A percentile compares a stretch with the other conserved stretches of the same genome.
Evolutionary conservation across 164 flowering plant genomes (phyloP).

Genomic region (Chimonanthus salicifolius): DNA sequence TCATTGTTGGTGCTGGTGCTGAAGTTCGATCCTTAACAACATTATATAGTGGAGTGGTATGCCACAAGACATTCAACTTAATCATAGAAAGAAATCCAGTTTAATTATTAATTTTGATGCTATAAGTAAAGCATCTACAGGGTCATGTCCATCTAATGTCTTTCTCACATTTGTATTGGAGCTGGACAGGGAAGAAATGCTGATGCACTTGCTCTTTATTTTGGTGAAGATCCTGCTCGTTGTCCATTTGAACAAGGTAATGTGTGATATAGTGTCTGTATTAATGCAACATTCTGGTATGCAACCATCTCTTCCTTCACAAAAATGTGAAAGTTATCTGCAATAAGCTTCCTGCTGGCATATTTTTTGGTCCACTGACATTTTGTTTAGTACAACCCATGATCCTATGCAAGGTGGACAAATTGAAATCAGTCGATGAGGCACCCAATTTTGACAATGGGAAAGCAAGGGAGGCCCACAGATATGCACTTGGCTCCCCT

Average conservation of each 20-base stretch:
- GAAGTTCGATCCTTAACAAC: constrained; percentile 69
- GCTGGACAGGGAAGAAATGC: constrained; percentile 90
- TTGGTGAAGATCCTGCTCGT: constrained; percentile 94
- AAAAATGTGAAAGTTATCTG: background rate
- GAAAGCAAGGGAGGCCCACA: background rate
- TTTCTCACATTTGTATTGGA: constrained; percentile 10
- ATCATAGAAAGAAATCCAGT: background rate
- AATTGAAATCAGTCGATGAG: background rate
- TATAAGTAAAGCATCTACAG: background rate
- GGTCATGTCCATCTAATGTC: constrained; percentile 5
- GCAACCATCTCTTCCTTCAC: background rate
- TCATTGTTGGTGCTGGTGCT: constrained; percentile 60
- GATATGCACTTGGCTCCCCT: background rate
- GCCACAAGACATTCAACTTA: constrained; percentile 10
- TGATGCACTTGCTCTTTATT: constrained; percentile 88
- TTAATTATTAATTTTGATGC: background rate
- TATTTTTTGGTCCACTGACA: background rate
- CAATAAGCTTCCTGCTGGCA: background rate
- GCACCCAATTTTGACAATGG: background rate
- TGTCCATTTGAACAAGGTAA: constrained; percentile 99
- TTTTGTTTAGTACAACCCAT: background rate
- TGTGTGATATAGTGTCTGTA: background rate
- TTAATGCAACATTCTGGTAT: background rate
- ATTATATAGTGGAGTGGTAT: constrained; percentile 84
- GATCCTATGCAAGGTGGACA: background rate